Base-by-base conservation (phyloP, 2,329 filamentous ascomycete species). In the Calonectria pseudoturangicola region DNA sequence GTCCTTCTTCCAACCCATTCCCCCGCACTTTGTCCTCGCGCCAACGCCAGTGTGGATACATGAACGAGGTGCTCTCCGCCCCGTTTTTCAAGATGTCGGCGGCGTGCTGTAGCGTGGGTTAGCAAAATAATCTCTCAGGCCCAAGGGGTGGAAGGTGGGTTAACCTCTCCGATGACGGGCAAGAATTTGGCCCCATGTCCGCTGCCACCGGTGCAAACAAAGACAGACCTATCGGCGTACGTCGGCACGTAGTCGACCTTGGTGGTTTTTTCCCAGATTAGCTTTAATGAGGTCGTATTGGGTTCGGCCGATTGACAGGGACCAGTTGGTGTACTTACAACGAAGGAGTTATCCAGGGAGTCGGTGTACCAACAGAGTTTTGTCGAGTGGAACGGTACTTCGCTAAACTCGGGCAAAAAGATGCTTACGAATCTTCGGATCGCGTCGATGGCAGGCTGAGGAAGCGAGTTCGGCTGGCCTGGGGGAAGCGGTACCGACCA, bases 121-220 rank as follows among this genome's bases (percentile, higher is more conserved):
- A 33, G 50, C 50, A 54, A n/a, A 16, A 5, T n/a, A 54, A 33
- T 5, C 13, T 33, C 28, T 18, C 8, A 54, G 28, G 28, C 50
- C 21, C 8, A 36, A 28, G 16, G 47, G 43, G 27, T 21, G 50
- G 50, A 33, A 36, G 50, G 28, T 54, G 50, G 28, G 28, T 21
- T 36, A 33, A 33, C 50, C 80, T 83, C 65, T 71, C 83, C 83
- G 30, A 84, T 77, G 12, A 82, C 76, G 2, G 82, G 83, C n/a
- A 84, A 71, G 33, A 82, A 83, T 70, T 84, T 84, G 47, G 82
- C 82, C 2, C 82, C 83, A 45, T 84, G 82, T 12, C 83, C 83
- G 39, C 82, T 84, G 28, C 83, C 83, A 1, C 82, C 82, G 0
- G 83, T 83, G 62, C 80, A 82, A 5, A 83, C 80, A 62, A 84